Conservation (phyloP, 148 eudicot genomes). For the Arbutus unedo region DNA sequence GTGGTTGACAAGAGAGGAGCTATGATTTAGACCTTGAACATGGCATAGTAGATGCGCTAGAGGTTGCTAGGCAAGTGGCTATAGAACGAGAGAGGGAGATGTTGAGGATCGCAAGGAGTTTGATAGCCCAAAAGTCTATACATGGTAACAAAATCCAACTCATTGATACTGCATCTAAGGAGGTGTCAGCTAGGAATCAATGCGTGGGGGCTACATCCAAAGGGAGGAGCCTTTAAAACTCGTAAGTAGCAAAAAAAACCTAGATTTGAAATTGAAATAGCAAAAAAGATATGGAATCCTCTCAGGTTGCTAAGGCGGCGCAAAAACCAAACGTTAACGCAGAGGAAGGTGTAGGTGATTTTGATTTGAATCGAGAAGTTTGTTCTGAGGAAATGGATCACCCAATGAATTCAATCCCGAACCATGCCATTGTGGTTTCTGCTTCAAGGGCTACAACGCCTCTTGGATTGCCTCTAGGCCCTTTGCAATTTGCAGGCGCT, state of each 20-base stretch:
- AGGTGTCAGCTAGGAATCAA: conserved; percentile 27
- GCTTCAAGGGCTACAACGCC: conserved; percentile 65
- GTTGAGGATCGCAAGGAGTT: conserved; percentile 41
- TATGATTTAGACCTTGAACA: conserved; percentile 55
- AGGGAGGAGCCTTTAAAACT: conserved; percentile 15
- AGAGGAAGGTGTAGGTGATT: conserved; percentile 33
- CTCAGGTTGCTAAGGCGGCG: conserved; percentile 48
- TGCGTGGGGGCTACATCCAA: conserved; percentile 26
- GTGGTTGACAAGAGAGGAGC: no score
- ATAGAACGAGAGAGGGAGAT: conserved; percentile 77
- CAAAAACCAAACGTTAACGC: conserved; percentile 35
- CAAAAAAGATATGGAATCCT: conserved; percentile 43
- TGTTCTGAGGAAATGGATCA: conserved; percentile 48
- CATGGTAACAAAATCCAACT: conserved; percentile 30
- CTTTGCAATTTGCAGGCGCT: conserved; percentile 77
- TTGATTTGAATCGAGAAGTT: conserved; percentile 75
- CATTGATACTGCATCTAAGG: conserved; percentile 26
- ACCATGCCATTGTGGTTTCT: conserved; percentile 57
- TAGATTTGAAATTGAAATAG: conserved; percentile 29
- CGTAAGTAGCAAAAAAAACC: conserved; percentile 23
- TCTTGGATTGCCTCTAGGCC: conserved; percentile 49
- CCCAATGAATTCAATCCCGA: conserved; percentile 28
- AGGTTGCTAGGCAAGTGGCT: conserved; percentile 85
- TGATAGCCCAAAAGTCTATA: conserved; percentile 44
- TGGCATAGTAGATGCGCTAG: conserved; percentile 70